Conservation (phyloP, 768 basidiomycete genomes). For the Panaeolus papilionaceus region DNA sequence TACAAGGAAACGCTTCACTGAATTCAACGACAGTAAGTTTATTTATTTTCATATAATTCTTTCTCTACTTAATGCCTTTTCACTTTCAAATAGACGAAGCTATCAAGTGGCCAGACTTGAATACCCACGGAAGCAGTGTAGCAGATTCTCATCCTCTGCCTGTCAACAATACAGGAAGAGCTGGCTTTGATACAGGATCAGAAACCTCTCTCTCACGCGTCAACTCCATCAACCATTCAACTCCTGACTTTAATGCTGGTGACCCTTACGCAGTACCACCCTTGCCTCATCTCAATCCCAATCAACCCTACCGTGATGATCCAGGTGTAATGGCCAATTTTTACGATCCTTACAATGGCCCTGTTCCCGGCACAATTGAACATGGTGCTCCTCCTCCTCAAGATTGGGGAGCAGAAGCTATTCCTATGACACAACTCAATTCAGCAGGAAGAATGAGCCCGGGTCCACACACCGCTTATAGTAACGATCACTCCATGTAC, state of each 20-base stretch:
- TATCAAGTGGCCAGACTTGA: constrained; percentile 92
- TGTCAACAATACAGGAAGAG: constrained; percentile 68
- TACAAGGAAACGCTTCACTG: constrained; percentile 75
- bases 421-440: constrained; percentile 77
- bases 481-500: constrained; percentile 25
- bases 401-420: constrained; percentile 58
- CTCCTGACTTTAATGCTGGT: constrained; percentile 49
- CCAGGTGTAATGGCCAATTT: constrained; percentile 55
- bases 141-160: constrained; percentile 68
- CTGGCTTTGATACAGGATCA: constrained; percentile 75
- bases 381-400: constrained; percentile 39
- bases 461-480: constrained; percentile 42
- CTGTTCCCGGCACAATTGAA: constrained; percentile 69
- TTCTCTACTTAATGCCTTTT: constrained; percentile 13
- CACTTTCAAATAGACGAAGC: constrained; percentile 61
- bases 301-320: constrained; percentile 78
- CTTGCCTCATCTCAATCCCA: constrained; percentile 81
- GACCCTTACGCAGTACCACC: constrained; percentile 89
- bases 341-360: constrained; percentile 84
- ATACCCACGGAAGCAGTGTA: constrained; percentile 57
- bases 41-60: constrained; percentile 15
- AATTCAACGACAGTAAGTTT: constrained; percentile 79
- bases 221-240: constrained; percentile 54
- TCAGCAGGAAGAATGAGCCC: constrained; percentile 42
- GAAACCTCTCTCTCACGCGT: constrained; percentile 63